Base-by-base conservation (phyloP, 495 filamentous ascomycete species). In the Trichocladium antarcticum region DNA sequence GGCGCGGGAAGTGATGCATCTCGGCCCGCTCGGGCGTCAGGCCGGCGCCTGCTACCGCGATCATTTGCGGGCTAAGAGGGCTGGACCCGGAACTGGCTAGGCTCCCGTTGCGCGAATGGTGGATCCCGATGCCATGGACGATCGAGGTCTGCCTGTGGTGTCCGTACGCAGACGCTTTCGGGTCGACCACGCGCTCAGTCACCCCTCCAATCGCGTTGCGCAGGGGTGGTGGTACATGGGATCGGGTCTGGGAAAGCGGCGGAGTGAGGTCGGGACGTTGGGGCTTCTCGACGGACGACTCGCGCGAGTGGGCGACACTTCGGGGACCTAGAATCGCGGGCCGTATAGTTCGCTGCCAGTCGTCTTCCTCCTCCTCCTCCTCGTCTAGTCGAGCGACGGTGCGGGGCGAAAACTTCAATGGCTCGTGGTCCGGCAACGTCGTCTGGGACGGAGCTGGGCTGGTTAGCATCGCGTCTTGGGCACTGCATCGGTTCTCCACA, bases 101-200 rank as follows among this genome's bases (percentile, higher is more conserved):
- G 57, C 75, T 79, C 48, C 89, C 81, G 70, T 92, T 94, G 56
- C 92, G 81, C 50, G 89, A 93, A 68, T 98, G 92, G 61, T 89
- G 87, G 51, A 88, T 79, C 44, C 88, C 87, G 52, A 88, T 79
- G 49, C 88, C 88, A 78, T 95, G 87, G 38, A 95, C 87, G 53
- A 95, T 95, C 22, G 90, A 95, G 1, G 88, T 87, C 65, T 98
- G 86, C 17, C 92, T 79, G 63, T 95, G 86, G 62, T 97, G 90
- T 38, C 83, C 84, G 67, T 96, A 93, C 11, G 82, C 64, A 1
- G 63, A 63, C 8, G 60, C 42, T 45, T 74, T 74, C n/a, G 65
- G 66, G 41, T 74, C 72, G 12, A 65, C 64, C 14, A 64, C 53
- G 45, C 87, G 77, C 64, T 92, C 88, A 55, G 87, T 69, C 56